Percentiles rank a stretch among this genome's conserved stretches.
These are phyloP conservation scores for Chaetomium globosum DNA, from an alignment of 2,329 filamentous ascomycete genomes.

Conservation along the genomic window DNA sequence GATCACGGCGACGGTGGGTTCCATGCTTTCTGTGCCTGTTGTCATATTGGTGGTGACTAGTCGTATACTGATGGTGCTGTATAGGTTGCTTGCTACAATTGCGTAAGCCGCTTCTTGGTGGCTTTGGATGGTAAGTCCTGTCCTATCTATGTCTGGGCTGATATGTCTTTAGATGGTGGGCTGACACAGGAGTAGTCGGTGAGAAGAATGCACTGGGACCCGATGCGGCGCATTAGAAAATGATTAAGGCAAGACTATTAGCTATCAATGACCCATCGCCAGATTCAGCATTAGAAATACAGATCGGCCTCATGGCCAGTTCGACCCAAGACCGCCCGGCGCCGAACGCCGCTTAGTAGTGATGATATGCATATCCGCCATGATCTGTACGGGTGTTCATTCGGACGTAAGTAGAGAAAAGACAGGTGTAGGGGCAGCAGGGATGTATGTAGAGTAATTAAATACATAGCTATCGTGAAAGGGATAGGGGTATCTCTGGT, in stretches of 20 bases:
- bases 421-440: background rate
- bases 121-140: constrained; percentile 69
- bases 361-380: background rate
- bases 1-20: constrained; percentile 70
- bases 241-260: background rate
- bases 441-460: constrained; percentile 1
- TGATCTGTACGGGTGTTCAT: background rate
- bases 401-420: background rate
- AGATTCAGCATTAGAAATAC: constrained; percentile 1
- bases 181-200: constrained; percentile 52
- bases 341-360: background rate
- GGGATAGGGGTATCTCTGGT: constrained; percentile 47
- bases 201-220: constrained; percentile 60
- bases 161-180: background rate
- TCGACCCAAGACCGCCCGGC: background rate
- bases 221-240: constrained; percentile 45
- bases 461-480: constrained; percentile 14
- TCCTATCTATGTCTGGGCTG: constrained; percentile 58
- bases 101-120: constrained; percentile 80
- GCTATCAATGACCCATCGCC: constrained; percentile 2
- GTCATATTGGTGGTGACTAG: background rate
- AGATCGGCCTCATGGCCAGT: background rate
- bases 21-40: background rate
- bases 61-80: constrained; percentile 12
- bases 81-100: constrained; percentile 74